A percentile compares a stretch with the other conserved stretches of the same genome.
phyloP scores from a whole-genome alignment of 1,284 basidiomycete species.

The Pseudozyma tsukubaensis region DNA sequence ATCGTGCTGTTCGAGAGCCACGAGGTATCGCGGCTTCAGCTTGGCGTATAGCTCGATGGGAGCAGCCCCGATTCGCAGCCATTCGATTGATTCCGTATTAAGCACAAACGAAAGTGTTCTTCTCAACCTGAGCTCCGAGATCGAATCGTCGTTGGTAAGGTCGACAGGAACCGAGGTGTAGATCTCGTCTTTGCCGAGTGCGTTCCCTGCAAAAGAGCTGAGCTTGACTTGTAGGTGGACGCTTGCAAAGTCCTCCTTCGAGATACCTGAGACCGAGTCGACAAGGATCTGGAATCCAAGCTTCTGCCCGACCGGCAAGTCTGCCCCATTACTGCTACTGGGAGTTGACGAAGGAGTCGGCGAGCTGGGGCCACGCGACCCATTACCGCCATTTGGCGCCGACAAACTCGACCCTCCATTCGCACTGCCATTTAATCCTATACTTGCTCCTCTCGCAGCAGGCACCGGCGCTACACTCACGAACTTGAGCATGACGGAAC shows the following conservation, averaged over 20 bases:
- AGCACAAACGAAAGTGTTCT: constrained; percentile 59
- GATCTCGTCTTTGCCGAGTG: constrained; percentile 48
- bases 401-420: constrained; percentile 15
- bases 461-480: constrained; percentile 49
- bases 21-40: constrained; percentile 39
- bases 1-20: constrained; percentile 49
- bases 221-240: constrained; percentile 60
- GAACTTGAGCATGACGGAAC: constrained; percentile 57
- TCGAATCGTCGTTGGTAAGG: constrained; percentile 28
- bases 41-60: constrained; percentile 59
- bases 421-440: no score
- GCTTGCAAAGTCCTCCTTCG: constrained; percentile 37
- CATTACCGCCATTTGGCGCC: constrained; percentile 21
- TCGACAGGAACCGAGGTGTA: constrained; percentile 58
- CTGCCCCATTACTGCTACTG: constrained; percentile 8
- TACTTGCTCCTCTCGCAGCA: no score
- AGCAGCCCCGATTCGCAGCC: constrained; percentile 39
- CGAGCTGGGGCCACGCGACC: constrained; percentile 25
- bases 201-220: constrained; percentile 54
- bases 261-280: constrained; percentile 52
- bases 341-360: constrained; percentile 28
- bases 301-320: constrained; percentile 54
- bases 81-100: constrained; percentile 43
- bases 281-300: constrained; percentile 58
- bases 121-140: constrained; percentile 46